These are phyloP conservation scores for Talaromyces adpressus DNA, from an alignment of 495 filamentous ascomycete species.

Conservation along the genomic window DNA sequence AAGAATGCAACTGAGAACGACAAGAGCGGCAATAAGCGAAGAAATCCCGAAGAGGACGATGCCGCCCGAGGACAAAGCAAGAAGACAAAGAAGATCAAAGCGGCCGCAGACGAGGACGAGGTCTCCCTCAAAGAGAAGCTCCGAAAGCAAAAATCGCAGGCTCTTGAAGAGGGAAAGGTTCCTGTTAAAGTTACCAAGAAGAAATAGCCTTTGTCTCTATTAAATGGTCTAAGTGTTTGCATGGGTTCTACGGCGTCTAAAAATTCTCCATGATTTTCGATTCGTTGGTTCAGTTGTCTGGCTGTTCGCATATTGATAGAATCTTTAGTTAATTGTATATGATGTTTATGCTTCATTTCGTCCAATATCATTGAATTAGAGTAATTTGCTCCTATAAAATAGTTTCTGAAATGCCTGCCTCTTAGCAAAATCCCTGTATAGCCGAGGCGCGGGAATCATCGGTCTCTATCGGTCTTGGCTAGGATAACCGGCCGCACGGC, in stretches of 20 bases:
- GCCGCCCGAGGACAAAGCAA: slow-evolving; percentile 53
- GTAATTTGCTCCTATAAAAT: not conserved
- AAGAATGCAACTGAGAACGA: slow-evolving; percentile 41
- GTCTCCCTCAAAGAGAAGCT: slow-evolving; percentile 53
- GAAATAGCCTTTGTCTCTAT: slow-evolving; percentile 16
- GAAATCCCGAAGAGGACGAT: slow-evolving; percentile 45
- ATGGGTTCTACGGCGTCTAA: slow-evolving; percentile 10
- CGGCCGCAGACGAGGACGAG: slow-evolving; percentile 37
- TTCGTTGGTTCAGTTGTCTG: not conserved
- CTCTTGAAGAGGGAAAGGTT: slow-evolving; percentile 32
- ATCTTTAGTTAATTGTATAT: not conserved
- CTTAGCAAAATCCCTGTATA: not conserved
- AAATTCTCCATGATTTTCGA: not conserved
- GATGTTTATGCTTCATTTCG: not conserved
- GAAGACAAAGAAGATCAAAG: slow-evolving; percentile 44
- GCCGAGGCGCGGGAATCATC: slow-evolving; percentile 5
- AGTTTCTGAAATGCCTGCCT: not conserved
- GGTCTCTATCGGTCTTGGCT: slow-evolving; percentile 4
- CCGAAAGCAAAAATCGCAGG: slow-evolving; percentile 45
- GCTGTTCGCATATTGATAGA: not conserved
- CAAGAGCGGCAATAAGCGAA: slow-evolving; percentile 63
- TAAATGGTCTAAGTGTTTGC: slow-evolving; percentile 9
- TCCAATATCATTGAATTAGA: not conserved
- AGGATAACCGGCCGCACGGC: not conserved
- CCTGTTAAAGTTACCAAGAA: slow-evolving; percentile 1